Evolutionary conservation across 139 green algal genomes (phyloP).

Genomic region (Coelastrella sp.): DNA sequence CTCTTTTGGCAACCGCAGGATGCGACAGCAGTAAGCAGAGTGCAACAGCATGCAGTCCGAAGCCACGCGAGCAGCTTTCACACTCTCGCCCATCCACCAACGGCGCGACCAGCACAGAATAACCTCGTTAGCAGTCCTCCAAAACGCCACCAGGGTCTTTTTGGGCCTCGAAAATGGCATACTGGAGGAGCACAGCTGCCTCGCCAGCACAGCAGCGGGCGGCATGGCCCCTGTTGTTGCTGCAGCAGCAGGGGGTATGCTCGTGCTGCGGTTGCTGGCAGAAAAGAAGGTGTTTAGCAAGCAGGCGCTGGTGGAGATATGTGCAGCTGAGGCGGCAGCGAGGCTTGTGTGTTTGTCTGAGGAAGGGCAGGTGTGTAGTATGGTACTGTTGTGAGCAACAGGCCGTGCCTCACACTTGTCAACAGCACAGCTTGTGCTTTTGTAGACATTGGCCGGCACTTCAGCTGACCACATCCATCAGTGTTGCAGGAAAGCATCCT

Average conservation of each 20-base stretch:
- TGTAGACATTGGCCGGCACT: not conserved
- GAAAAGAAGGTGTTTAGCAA: slow-evolving; percentile 40
- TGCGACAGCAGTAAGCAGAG: not conserved
- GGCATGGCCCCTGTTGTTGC: slow-evolving; percentile 1
- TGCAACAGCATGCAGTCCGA: slow-evolving; percentile 50
- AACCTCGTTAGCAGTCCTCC: slow-evolving; percentile 57
- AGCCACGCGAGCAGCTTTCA: slow-evolving; percentile 53
- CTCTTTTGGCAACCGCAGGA: too few relatives aligned
- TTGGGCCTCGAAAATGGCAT: slow-evolving; percentile 45
- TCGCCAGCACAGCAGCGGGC: slow-evolving; percentile 9
- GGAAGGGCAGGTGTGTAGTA: slow-evolving; percentile 37
- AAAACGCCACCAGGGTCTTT: slow-evolving; percentile 32
- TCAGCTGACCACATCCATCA: not conserved
- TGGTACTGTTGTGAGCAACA: not conserved
- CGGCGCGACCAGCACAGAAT: slow-evolving; percentile 55
- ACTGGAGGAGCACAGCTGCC: slow-evolving; percentile 44
- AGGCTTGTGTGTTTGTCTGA: slow-evolving; percentile 42
- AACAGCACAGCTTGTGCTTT: not conserved
- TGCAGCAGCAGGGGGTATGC: slow-evolving; percentile 14
- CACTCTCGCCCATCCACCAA: slow-evolving; percentile 39
- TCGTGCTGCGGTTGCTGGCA: slow-evolving; percentile 31
- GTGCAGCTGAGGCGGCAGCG: slow-evolving; percentile 11
- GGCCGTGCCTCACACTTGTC: not conserved
- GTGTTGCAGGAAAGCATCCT: not conserved
- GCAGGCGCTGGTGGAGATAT: slow-evolving; percentile 1